Base-by-base conservation (phyloP, 208 protist species). In the Crithidia expoeki region DNA sequence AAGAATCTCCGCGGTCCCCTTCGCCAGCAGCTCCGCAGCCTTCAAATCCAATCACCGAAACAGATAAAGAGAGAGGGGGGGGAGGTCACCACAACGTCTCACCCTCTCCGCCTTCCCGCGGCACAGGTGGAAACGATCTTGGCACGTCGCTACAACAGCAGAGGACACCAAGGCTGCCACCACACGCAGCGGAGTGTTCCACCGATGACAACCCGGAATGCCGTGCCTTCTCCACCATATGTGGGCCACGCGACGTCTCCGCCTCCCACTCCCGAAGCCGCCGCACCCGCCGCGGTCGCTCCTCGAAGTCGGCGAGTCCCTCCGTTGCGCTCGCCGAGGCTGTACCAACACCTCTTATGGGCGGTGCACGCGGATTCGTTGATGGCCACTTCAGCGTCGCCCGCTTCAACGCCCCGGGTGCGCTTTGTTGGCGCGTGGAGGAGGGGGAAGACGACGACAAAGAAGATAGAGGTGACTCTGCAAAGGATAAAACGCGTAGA, bases 371-470 rank as follows among this genome's bases (percentile, higher is more conserved):
- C 16, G 88, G 88, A 52, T 94, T 91, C 63, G 74, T 88, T 16
- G 88, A 94, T 42, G 88, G 88, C 17, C 74, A 85, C 42, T 92
- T 94, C 76, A 80, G 80, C 34, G 55, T 82, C 12, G 85, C 85
- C 3, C 88, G 85, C 38, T 91, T 94, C 68, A 56, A 79, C 47
- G 52, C 57, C 0, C 88, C 88, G 10, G 81, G 74, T 21, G 73
- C 88, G n/a, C 64, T 94, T n/a, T 94, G 88, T 71, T 94, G 88
- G 86, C 83, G 81, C 28, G 58, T 84, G 0, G 82, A 88, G 33
- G 64, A 70, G 6, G 61, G 51, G 28, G 65, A 44, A 33, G 60
- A 62, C 10, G 57, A 11, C 17, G 21, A n/a, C n/a, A n/a, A n/a
- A n/a, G n/a, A n/a, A n/a, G n/a, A n/a, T n/a, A n/a, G n/a, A n/a